Evolutionary conservation across 1,139 yeast genomes (phyloP).

Genomic region (Blastobotrys persicus): DNA sequence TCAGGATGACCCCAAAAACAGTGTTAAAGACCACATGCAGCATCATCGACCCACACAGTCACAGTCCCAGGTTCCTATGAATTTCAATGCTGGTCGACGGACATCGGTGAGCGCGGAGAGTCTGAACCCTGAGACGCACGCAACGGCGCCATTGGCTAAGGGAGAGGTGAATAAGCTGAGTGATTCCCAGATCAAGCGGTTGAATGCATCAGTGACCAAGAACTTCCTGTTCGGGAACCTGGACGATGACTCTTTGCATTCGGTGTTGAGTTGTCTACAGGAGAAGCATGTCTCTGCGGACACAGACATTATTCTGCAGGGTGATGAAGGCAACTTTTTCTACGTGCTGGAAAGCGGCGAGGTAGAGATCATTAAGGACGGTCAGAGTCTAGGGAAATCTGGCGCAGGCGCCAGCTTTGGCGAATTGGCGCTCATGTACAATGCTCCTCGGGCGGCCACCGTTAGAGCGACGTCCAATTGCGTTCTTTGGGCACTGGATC

Average conservation of each 20-base stretch:
- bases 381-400: conserved; percentile 66
- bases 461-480: conserved; percentile 72
- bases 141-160: conserved; percentile 6
- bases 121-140: conserved; percentile 26
- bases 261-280: conserved; percentile 78
- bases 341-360: conserved; percentile 83
- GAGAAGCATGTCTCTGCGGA: conserved; percentile 63
- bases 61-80: conserved; percentile 20
- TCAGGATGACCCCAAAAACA: background rate
- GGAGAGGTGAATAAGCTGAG: conserved; percentile 20
- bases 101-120: conserved; percentile 81
- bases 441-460: conserved; percentile 97
- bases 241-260: conserved; percentile 65
- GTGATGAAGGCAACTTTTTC: conserved; percentile 95
- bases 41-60: background rate
- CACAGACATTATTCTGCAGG: conserved; percentile 77
- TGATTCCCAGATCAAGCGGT: conserved; percentile 61
- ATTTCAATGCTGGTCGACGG: conserved; percentile 77
- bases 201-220: conserved; percentile 67
- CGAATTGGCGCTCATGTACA: conserved; percentile 95
- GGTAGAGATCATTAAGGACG: conserved; percentile 79
- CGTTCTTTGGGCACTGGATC: conserved; percentile 88
- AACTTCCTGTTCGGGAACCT: conserved; percentile 82
- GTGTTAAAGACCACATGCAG: background rate
- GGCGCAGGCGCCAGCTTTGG: conserved; percentile 92